Base-by-base conservation (phyloP, 345 rosid species). In the Anastatica hierochuntica region DNA sequence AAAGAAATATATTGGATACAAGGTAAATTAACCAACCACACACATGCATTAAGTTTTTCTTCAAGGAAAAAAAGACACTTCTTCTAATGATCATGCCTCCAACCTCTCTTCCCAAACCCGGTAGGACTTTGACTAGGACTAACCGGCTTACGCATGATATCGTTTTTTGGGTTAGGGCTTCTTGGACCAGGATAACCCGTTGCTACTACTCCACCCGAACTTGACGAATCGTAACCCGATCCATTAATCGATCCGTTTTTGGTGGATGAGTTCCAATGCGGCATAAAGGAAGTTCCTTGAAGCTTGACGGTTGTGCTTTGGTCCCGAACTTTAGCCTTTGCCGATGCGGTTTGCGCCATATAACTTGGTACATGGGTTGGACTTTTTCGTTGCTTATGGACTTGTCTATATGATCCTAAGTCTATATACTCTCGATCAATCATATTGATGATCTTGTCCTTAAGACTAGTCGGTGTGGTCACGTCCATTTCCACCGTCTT, bases 271-370 rank as follows among this genome's bases (percentile, higher is more conserved):
- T 82, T 90, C 92, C 96, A 84, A 15, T 81, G 83, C 1, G 85
- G 83, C 37, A 51, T 43, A 16, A 15, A 18, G 0, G 83, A 67
- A 58, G 36, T 20, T 37, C 79, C 74, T 11, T 69, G 69, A 26
- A 60, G 90, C 69, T 67, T 77, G 12, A 34, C 29, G 1, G 67
- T 23, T 24, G 49, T 38, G 31, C 73, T 76, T 27, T 74, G 84
- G 46, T 59, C 34, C 24, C 97, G 76, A 8, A 60, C 76, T 79
- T 85, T 92, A 49, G 98, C 97, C 66, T 79, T 88, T 14, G 97
- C 94, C 1, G 97, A 92, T 35, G 83, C 76, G 10, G 97, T 92
- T 10, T 81, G 77, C 36, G 85, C 81, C 99, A 94, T 88, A 68
- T 83, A 88, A 61, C 99, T 94, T 0, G 97, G 97, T 14, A 74